Conservation (phyloP, 352 stramenopile species). For the Phytopythium sindhum region DNA sequence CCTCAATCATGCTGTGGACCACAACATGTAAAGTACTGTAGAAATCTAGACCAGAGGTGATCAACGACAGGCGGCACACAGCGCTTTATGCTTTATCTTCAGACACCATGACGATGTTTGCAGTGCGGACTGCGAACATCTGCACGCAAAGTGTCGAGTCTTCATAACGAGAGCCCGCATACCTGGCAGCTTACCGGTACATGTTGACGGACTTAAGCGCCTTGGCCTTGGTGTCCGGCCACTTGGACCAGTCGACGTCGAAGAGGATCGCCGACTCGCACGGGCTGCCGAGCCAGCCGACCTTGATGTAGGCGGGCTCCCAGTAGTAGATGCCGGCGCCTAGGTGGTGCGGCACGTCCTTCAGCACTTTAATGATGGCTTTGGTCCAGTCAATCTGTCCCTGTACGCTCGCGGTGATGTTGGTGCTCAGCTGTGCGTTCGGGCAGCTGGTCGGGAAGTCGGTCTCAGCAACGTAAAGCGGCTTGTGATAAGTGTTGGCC, state of each 20-base stretch:
- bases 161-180: not conserved
- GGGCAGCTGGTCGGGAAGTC: slow-evolving; percentile 27
- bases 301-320: slow-evolving; percentile 26
- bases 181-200: slow-evolving; percentile 2
- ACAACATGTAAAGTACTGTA: too few species aligned
- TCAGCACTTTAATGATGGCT: slow-evolving; percentile 21
- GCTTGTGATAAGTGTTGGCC: slow-evolving; percentile 25
- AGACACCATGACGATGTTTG: too few species aligned
- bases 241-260: slow-evolving; percentile 28
- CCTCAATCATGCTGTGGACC: too few species aligned
- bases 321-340: slow-evolving; percentile 31
- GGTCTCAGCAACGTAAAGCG: slow-evolving; percentile 28
- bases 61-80: too few species aligned
- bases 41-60: too few species aligned
- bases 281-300: slow-evolving; percentile 23
- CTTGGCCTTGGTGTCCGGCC: slow-evolving; percentile 17
- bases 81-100: too few species aligned
- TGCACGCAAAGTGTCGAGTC: not conserved
- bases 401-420: slow-evolving; percentile 13
- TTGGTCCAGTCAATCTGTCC: slow-evolving; percentile 25
- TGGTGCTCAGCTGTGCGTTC: slow-evolving; percentile 22
- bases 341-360: slow-evolving; percentile 18
- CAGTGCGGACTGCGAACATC: not conserved
- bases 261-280: slow-evolving; percentile 31
- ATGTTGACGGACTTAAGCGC: slow-evolving; percentile 24